Base-by-base conservation (phyloP, 495 filamentous ascomycete species). In the Penicillium steckii region DNA sequence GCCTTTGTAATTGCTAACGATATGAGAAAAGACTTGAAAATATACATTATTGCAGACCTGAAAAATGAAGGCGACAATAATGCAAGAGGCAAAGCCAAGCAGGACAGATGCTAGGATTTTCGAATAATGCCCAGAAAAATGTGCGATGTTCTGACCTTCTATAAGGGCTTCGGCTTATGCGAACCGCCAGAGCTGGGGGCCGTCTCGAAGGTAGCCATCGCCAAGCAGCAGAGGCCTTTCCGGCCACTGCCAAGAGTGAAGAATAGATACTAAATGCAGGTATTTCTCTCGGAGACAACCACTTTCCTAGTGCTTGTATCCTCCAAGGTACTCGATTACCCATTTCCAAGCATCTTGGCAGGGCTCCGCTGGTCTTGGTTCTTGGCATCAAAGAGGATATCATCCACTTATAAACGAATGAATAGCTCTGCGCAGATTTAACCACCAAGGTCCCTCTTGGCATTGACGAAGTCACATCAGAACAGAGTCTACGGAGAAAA, bases 321-420 rank as follows among this genome's bases (percentile, higher is more conserved):
- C 38, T 37, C 33, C 60, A 63, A 63, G 60, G 60, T 63, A 47
- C 60, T 50, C 57, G 35, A 35, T 47, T 42, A n/a, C n/a, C n/a
- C n/a, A n/a, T n/a, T n/a, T n/a, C 52, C 48, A 59, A 58, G 51
- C 33, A 19, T 50, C 59, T 37, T n/a, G 10, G 10, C 10, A n/a
- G 10, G 33, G 13, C n/a, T 37, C 33, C 33, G 33, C 33, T 17
- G 10, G 7, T 37, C 33, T 37, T 37, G 33, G 33, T 37, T 15
- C 33, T 37, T 37, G 33, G 33, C 33, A 37, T 37, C 33, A 15
- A n/a, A 6, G 13, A 17, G 33, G 18, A 37, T n/a, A n/a, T 37
- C 18, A 7, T 18, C 7, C 18, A 15, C 33, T 15, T 17, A 15
- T 12, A 13, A 17, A 13, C n/a, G 29, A 3, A 13, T 12, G n/a